These are phyloP conservation scores for Sugiyamaella smithiae DNA, from an alignment of 805 yeast genomes.

Conservation along the genomic window DNA sequence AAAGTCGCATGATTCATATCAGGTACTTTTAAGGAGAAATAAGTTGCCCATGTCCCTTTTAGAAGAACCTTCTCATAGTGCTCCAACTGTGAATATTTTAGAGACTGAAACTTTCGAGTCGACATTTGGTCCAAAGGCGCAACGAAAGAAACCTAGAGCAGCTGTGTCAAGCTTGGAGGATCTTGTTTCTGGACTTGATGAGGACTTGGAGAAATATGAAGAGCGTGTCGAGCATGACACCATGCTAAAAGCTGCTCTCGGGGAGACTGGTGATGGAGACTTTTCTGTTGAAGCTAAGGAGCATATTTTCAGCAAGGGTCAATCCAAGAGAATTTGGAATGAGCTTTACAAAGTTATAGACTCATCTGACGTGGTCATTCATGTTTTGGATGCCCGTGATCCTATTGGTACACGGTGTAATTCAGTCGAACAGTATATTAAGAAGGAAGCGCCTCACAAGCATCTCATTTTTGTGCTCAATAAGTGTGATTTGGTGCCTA, in stretches of 20 bases:
- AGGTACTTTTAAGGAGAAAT: conserved; percentile 82
- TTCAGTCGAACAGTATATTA: conserved; percentile 88
- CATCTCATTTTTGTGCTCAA: conserved; percentile 91
- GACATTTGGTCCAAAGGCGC: conserved; percentile 94
- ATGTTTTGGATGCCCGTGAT: conserved; percentile 95
- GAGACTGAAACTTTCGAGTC: conserved; percentile 82
- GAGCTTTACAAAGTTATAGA: conserved; percentile 95
- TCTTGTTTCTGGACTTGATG: conserved; percentile 55
- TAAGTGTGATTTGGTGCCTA: conserved; percentile 97
- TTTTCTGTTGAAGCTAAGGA: conserved; percentile 91
- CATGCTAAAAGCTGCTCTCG: conserved; percentile 38
- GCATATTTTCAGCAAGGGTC: conserved; percentile 94
- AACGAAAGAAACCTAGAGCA: conserved; percentile 83
- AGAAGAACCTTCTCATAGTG: conserved; percentile 63
- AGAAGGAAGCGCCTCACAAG: conserved; percentile 93
- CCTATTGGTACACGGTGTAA: conserved; percentile 95
- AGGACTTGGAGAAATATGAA: conserved; percentile 57
- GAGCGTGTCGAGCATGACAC: conserved; percentile 65
- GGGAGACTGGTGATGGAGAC: conserved; percentile 56
- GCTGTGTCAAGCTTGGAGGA: conserved; percentile 79
- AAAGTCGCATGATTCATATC: conserved; percentile 75
- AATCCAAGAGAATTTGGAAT: conserved; percentile 98
- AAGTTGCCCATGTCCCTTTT: conserved; percentile 93
- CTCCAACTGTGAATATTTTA: conserved; percentile 72
- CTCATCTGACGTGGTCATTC: conserved; percentile 95